Percentiles rank a stretch among this genome's conserved stretches.
These are phyloP conservation scores for Aspergillus tamarii DNA, from an alignment of 2,329 filamentous ascomycete genomes.

Conservation along the genomic window DNA sequence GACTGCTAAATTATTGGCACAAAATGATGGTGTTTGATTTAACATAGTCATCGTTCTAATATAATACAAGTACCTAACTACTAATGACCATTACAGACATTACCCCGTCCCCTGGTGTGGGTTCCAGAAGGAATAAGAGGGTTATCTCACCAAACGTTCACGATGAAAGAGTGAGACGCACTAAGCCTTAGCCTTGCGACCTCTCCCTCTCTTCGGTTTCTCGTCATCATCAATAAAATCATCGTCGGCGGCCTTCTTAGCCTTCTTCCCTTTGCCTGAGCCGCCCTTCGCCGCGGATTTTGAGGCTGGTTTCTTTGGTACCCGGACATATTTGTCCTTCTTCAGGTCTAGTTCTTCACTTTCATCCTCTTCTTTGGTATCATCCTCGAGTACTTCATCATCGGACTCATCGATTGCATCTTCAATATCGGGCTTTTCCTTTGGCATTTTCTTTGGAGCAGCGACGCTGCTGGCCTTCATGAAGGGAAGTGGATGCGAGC, in stretches of 20 bases:
- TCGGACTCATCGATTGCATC: slow-evolving; percentile 95
- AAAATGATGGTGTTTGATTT: not conserved
- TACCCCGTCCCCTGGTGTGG: not conserved
- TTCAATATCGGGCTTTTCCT: slow-evolving; percentile 88
- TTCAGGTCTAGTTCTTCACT: slow-evolving; percentile 81
- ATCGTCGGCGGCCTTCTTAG: slow-evolving; percentile 50
- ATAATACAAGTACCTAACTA: not conserved
- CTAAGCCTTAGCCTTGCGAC: slow-evolving; percentile 35
- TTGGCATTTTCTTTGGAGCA: slow-evolving; percentile 70
- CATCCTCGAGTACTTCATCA: slow-evolving; percentile 59
- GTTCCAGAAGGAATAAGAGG: not conserved
- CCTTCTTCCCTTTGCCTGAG: slow-evolving; percentile 52
- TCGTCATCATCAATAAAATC: slow-evolving; percentile 42
- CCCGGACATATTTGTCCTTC: slow-evolving; percentile 95
- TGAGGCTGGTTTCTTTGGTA: slow-evolving; percentile 72
- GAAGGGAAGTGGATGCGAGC: slow-evolving; percentile 87
- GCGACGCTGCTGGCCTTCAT: slow-evolving; percentile 85
- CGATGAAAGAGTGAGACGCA: not conserved
- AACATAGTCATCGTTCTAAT: not conserved
- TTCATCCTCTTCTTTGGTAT: slow-evolving; percentile 65
- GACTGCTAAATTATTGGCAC: not conserved
- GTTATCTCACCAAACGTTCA: not conserved
- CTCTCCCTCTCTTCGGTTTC: slow-evolving; percentile 56
- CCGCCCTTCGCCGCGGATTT: slow-evolving; percentile 53
- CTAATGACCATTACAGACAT: not conserved